Evolutionary conservation across 805 yeast species (phyloP).

Genomic region (Lipomyces mesembrius): DNA sequence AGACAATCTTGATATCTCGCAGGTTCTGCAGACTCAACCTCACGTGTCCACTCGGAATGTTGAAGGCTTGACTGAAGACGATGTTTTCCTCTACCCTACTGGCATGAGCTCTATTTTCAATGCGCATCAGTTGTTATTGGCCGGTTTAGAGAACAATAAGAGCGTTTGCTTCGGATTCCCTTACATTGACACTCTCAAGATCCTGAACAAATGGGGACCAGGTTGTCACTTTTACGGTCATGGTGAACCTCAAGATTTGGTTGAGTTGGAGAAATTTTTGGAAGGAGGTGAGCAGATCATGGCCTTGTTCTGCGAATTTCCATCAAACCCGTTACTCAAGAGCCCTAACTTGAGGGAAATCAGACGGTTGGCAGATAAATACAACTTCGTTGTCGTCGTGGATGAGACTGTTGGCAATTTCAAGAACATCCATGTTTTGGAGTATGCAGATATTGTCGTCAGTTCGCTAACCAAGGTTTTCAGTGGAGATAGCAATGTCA

Average conservation of each 20-base stretch:
- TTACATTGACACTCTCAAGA: conserved; percentile 87
- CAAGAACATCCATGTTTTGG: conserved; percentile 77
- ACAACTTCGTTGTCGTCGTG: conserved; percentile 76
- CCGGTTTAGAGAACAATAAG: conserved; percentile 48
- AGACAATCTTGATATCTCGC: conserved; percentile 44
- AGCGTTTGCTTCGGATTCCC: conserved; percentile 96
- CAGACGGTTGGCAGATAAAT: conserved; percentile 66
- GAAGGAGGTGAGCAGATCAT: conserved; percentile 68
- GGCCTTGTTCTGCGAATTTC: conserved; percentile 88
- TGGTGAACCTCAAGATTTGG: conserved; percentile 72
- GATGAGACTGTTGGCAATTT: conserved; percentile 96
- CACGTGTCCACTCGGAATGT: conserved; percentile 30
- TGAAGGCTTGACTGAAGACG: conserved; percentile 54
- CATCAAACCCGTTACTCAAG: conserved; percentile 88
- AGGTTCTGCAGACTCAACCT: conserved; percentile 24
- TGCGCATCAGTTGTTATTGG: conserved; percentile 59
- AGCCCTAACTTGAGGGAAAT: conserved; percentile 78
- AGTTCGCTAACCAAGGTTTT: conserved; percentile 90
- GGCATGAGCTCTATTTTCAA: conserved; percentile 93
- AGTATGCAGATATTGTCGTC: conserved; percentile 83
- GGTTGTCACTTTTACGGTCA: conserved; percentile 85
- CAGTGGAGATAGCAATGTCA: conserved; percentile 91
- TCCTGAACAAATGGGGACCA: conserved; percentile 86
- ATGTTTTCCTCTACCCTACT: conserved; percentile 81
- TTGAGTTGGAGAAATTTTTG: conserved; percentile 65